Evolutionary conservation across 2,329 filamentous ascomycete genomes (phyloP), one percentile per base, ranked within the genome.

Genomic region (Fusarium tuaranense): DNA sequence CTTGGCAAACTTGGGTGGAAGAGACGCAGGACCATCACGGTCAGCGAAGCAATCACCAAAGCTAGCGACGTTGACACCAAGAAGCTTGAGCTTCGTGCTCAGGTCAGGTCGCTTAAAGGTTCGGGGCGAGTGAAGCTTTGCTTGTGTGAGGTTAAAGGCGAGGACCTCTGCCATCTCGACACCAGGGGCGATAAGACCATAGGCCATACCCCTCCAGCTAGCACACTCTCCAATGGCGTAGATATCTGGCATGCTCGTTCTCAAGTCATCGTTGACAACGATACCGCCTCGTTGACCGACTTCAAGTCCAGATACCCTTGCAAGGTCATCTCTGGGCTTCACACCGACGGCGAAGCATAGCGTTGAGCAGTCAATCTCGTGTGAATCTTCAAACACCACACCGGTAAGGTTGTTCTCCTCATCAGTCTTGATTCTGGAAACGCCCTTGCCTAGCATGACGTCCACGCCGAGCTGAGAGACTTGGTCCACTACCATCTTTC

Each of bases 31-130:
- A 0, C 95, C 95, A 79, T 97, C 94, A 34, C 93, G 87, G 78
- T 98, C 95, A 0, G 95, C 95, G 75, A 98, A 98, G 86, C 95
- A 98, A 81, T 98, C 95, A 0, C 95, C 95, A 80, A 98, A 98
- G 79, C 94, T 97, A 20, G 95, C 95, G 6, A 98, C 95, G 75
- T 98, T 94, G 10, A 98, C 94, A 0, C 95, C 95, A 0, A 98
- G 87, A 0, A 98, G 86, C 86, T 98, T 98, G 34, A 98, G 86
- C 81, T 97, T 98, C 0, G 95, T 98, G 86, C 95, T 97, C 46
- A 98, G 86, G 81, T 98, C 95, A 0, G 95, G 95, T 6, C 92
- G 86, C 82, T 94, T 94, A 86, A 97, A 97, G 34, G 86, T 86
- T 36, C 93, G 87, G 2, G 90, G 90, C 8, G 90, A 83, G 80